phyloP scores from a whole-genome alignment of 768 basidiomycete species.

The Lentinula edodes region DNA sequence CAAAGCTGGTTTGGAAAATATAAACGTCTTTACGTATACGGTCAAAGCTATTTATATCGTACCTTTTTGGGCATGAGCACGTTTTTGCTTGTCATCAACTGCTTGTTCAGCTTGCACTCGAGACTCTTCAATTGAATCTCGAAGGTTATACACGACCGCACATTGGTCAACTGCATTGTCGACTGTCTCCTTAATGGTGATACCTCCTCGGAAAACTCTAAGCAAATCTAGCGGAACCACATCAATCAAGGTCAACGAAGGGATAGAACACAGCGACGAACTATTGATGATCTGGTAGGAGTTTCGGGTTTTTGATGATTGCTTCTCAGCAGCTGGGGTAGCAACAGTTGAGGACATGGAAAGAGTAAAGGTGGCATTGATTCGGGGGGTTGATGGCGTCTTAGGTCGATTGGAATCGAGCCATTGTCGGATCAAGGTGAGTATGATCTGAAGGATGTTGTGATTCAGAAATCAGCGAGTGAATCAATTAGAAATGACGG shows the following conservation, averaged over 20 bases:
- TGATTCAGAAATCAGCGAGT: neutral
- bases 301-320: constrained; percentile 28
- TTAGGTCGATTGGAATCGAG: constrained; percentile 38
- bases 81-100: constrained; percentile 64
- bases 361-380: constrained; percentile 27
- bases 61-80: constrained; percentile 69
- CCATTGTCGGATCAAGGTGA: constrained; percentile 85
- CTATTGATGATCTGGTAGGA: constrained; percentile 91
- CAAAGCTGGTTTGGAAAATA: constrained; percentile 40
- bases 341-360: constrained; percentile 33
- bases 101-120: constrained; percentile 75
- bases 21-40: constrained; percentile 7
- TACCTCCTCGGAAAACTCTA: constrained; percentile 82
- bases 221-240: constrained; percentile 52
- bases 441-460: constrained; percentile 48
- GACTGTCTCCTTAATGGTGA: constrained; percentile 78
- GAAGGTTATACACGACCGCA: constrained; percentile 74
- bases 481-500: neutral
- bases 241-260: constrained; percentile 6
- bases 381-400: constrained; percentile 32
- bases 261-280: constrained; percentile 26
- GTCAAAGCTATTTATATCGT: constrained; percentile 7
- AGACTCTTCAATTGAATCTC: constrained; percentile 84
- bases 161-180: constrained; percentile 89
- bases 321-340: constrained; percentile 18